Evolutionary conservation across 768 basidiomycete genomes (phyloP).

Genomic region (Leccinum obscurum): DNA sequence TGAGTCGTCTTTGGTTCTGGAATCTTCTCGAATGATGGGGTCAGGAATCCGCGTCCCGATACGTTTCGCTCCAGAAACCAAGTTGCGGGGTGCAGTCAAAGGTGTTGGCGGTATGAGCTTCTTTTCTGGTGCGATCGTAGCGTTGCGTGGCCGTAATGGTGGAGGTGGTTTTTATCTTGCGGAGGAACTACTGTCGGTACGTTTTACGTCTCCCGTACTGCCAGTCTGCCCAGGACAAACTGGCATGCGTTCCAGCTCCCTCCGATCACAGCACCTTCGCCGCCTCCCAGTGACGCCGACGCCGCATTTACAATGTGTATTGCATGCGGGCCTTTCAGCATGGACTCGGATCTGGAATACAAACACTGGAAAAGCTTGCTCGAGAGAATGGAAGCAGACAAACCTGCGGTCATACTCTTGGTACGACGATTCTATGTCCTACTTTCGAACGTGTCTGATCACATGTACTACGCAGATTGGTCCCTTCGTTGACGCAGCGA

Average conservation of each 20-base stretch:
- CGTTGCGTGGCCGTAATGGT: constrained; percentile 86
- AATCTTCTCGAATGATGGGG: constrained; percentile 76
- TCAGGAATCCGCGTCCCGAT: constrained; percentile 70
- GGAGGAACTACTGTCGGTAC: neutral
- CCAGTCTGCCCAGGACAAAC: neutral
- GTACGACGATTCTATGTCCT: constrained; percentile 41
- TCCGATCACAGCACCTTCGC: constrained; percentile 49
- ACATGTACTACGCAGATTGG: constrained; percentile 60
- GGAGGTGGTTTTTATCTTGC: constrained; percentile 79
- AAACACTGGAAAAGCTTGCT: constrained; percentile 68
- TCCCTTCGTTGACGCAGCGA: constrained; percentile 82
- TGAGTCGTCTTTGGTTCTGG: constrained; percentile 73
- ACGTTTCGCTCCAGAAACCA: constrained; percentile 64
- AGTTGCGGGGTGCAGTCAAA: constrained; percentile 60
- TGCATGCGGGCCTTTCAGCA: constrained; percentile 85
- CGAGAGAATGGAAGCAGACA: constrained; percentile 55
- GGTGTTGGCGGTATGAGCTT: constrained; percentile 69
- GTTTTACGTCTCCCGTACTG: neutral
- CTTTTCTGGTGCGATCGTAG: constrained; percentile 88
- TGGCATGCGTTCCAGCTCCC: constrained; percentile 51
- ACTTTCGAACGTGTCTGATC: neutral
- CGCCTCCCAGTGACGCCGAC: constrained; percentile 35
- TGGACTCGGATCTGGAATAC: constrained; percentile 74
- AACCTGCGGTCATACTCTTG: constrained; percentile 77
- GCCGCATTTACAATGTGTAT: constrained; percentile 63